phyloP scores from a whole-genome alignment of 2,329 filamentous ascomycete species.

The Graphilbum ipis-grandicollis region DNA sequence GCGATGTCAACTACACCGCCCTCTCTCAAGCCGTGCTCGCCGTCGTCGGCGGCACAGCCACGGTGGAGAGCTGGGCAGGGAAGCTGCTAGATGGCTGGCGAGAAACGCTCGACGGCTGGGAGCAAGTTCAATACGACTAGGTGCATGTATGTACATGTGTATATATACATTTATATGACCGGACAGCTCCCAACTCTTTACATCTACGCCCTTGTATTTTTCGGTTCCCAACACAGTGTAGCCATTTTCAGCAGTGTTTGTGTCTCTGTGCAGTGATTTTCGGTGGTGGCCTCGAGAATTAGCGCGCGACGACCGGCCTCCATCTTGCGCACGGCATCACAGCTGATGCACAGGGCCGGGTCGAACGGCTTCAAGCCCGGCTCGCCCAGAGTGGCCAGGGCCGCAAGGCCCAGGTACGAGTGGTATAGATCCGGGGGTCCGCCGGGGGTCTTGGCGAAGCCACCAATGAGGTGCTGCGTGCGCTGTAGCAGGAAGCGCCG shows the following conservation, averaged over 20 bases:
- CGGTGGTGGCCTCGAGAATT: not conserved
- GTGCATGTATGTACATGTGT: too few relatives aligned
- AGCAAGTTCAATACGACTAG: constrained; percentile 16
- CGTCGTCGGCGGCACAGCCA: constrained; percentile 12
- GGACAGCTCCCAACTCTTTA: too few relatives aligned
- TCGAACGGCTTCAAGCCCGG: constrained; percentile 54
- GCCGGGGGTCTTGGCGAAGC: constrained; percentile 58
- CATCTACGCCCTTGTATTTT: too few relatives aligned
- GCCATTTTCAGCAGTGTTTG: too few relatives aligned
- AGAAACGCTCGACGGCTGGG: constrained; percentile 20
- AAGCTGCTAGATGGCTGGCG: constrained; percentile 20
- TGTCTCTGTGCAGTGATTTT: too few relatives aligned
- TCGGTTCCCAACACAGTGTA: too few relatives aligned
- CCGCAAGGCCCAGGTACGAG: constrained; percentile 71
- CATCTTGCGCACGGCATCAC: constrained; percentile 34
- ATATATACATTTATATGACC: too few relatives aligned
- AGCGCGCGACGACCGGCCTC: constrained; percentile 21
- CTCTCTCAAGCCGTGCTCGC: constrained; percentile 12
- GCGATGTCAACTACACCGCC: too few relatives aligned
- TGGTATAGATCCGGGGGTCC: constrained; percentile 69
- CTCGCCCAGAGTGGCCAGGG: constrained; percentile 58
- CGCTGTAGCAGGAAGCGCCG: constrained; percentile 69
- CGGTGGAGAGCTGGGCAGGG: constrained; percentile 18
- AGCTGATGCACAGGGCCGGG: constrained; percentile 57
- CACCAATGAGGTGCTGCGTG: constrained; percentile 73